A percentile compares a stretch with the other conserved stretches of the same genome.
Evolutionary conservation across 139 green algal species (phyloP).

Genomic region (Zygnema cylindricum): DNA sequence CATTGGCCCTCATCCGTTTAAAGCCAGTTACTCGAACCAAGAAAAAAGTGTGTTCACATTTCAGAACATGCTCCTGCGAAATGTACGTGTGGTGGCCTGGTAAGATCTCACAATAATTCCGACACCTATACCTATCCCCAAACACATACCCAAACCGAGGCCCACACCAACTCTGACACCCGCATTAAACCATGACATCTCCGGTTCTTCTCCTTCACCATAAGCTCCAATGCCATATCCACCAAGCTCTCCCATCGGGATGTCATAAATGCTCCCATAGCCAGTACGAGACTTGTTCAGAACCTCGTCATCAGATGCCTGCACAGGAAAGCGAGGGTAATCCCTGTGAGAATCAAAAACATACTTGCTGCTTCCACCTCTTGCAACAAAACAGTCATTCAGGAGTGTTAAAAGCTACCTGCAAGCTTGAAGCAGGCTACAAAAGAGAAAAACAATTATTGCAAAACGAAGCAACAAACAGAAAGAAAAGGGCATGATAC

Average conservation of each 20-base stretch:
- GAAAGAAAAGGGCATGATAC: background rate
- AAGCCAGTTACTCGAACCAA: background rate
- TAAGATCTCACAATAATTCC: slow-evolving; percentile 56
- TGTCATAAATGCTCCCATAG: background rate
- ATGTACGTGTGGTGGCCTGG: slow-evolving; percentile 23
- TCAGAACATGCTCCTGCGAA: slow-evolving; percentile 30
- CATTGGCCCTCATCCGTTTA: background rate
- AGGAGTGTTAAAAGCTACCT: too few relatives aligned
- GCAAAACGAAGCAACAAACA: background rate
- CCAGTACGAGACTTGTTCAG: background rate
- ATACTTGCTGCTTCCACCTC: too few relatives aligned
- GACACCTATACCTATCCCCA: slow-evolving; percentile 56
- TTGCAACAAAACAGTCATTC: too few relatives aligned
- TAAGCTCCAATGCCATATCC: background rate
- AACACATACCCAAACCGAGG: slow-evolving; percentile 51
- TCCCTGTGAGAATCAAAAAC: too few relatives aligned
- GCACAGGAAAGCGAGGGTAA: too few relatives aligned
- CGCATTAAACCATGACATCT: slow-evolving; percentile 59
- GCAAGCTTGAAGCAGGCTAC: too few relatives aligned
- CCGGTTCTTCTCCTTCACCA: background rate
- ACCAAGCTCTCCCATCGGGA: background rate
- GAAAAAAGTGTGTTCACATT: background rate
- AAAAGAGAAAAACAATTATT: too few relatives aligned
- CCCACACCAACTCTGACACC: slow-evolving; percentile 58
- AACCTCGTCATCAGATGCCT: background rate